A percentile compares a stretch with the other conserved stretches of the same genome.
These are phyloP conservation scores for Anacardium occidentale DNA, from an alignment of 345 rosid genomes.

Conservation along the genomic window DNA sequence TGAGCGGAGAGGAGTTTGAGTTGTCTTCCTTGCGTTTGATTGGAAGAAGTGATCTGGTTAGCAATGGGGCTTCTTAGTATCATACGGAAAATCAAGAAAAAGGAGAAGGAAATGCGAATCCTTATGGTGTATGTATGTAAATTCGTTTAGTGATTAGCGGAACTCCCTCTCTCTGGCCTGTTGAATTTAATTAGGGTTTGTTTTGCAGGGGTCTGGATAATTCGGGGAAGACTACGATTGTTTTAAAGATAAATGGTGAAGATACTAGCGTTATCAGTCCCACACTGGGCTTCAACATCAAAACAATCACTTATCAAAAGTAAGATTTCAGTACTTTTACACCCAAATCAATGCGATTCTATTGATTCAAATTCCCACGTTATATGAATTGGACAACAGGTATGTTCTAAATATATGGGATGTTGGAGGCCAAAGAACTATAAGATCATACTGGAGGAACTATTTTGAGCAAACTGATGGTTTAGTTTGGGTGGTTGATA, in stretches of 20 bases:
- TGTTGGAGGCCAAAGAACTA: conserved; percentile 89
- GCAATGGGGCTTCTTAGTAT: conserved; percentile 61
- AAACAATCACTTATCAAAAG: conserved; percentile 76
- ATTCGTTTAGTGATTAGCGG: background rate
- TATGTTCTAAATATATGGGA: conserved; percentile 91
- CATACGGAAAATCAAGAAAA: conserved; percentile 84
- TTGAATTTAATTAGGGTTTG: background rate
- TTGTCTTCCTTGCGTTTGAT: background rate
- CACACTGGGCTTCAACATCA: conserved; percentile 92
- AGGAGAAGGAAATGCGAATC: conserved; percentile 94
- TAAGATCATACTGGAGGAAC: conserved; percentile 94
- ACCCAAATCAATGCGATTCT: background rate
- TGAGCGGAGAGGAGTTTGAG: conserved; percentile 36
- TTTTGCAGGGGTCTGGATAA: conserved; percentile 77
- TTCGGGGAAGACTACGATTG: conserved; percentile 93
- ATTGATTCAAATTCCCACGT: background rate
- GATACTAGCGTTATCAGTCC: conserved; percentile 89
- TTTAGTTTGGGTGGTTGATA: conserved; percentile 91
- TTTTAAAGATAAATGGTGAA: conserved; percentile 90
- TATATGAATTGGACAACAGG: conserved; percentile 36
- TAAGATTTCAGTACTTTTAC: conserved; percentile 19
- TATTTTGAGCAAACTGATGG: conserved; percentile 99
- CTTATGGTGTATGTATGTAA: conserved; percentile 93
- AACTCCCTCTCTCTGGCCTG: background rate
- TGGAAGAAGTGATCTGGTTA: background rate